Conservation (phyloP, 2,329 filamentous ascomycete species). For the Fusarium camptoceras region DNA sequence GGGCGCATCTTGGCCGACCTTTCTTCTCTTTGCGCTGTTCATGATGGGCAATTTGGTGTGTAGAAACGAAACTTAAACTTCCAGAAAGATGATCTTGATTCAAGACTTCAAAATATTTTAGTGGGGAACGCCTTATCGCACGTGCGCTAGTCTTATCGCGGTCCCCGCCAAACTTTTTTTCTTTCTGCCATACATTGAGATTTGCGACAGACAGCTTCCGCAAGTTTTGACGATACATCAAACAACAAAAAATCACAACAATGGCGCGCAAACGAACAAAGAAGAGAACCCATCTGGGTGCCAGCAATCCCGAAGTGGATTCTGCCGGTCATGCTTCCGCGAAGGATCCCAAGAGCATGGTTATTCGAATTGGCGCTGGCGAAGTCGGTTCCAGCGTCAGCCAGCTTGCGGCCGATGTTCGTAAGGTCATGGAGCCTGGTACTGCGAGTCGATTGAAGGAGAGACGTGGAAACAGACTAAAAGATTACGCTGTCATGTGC, state of each 20-base stretch:
- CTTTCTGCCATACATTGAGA: conserved; percentile 41
- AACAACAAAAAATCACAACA: conserved; percentile 36
- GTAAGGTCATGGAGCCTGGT: conserved; percentile 94
- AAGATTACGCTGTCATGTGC: conserved; percentile 95
- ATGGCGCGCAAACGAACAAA: conserved; percentile 89
- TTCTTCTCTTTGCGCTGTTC: conserved; percentile 57
- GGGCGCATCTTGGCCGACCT: conserved; percentile 50
- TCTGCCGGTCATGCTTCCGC: conserved; percentile 70
- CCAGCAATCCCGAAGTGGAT: conserved; percentile 69
- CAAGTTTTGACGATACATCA: conserved; percentile 26
- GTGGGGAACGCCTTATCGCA: conserved; percentile 49
- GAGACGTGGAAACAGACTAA: conserved; percentile 85
- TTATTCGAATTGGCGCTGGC: conserved; percentile 94
- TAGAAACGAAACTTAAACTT: background rate
- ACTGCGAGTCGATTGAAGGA: conserved; percentile 92
- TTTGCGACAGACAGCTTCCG: conserved; percentile 34
- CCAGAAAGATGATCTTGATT: conserved; percentile 11
- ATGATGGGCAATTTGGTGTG: conserved; percentile 45
- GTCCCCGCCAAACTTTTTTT: conserved; percentile 52
- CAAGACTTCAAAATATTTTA: conserved; percentile 44
- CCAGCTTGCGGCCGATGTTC: conserved; percentile 91
- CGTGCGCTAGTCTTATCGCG: conserved; percentile 52
- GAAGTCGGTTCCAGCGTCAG: conserved; percentile 92
- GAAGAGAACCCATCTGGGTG: conserved; percentile 86
- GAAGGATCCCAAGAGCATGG: conserved; percentile 92